Conservation (phyloP, 371 early-diverging fungal genomes). For the Parasitella parasitica region DNA sequence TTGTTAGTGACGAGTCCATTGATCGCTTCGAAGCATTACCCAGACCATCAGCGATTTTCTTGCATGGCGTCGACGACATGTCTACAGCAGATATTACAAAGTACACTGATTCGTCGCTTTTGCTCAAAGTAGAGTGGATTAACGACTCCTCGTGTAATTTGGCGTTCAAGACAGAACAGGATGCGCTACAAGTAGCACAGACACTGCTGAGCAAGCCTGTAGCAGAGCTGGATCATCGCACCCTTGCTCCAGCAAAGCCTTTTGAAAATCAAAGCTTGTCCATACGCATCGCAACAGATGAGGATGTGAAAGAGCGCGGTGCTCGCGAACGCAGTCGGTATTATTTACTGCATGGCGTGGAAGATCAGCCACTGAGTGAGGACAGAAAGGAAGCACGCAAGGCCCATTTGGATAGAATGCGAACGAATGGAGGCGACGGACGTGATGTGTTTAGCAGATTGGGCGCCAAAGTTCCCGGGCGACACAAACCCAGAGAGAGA, state of each 20-base stretch:
- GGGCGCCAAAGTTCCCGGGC: constrained; percentile 18
- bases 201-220: constrained; percentile 24
- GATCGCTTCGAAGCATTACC: constrained; percentile 19
- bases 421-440: constrained; percentile 19
- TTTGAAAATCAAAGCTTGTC: constrained; percentile 16
- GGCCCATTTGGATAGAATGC: constrained; percentile 7
- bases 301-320: constrained; percentile 51
- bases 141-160: constrained; percentile 55
- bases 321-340: constrained; percentile 53
- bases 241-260: constrained; percentile 30
- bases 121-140: constrained; percentile 60
- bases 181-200: constrained; percentile 39
- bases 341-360: constrained; percentile 50
- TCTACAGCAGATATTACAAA: constrained; percentile 52
- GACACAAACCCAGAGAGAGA: too few relatives aligned
- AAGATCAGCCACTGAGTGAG: neutral
- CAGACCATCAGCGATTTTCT: constrained; percentile 39
- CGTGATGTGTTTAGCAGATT: constrained; percentile 28
- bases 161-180: constrained; percentile 23
- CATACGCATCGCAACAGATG: constrained; percentile 48
- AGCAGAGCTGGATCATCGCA: constrained; percentile 18
- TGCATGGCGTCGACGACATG: constrained; percentile 58
- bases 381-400: constrained; percentile 6
- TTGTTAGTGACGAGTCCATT: neutral
- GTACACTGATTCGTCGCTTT: constrained; percentile 29